A percentile compares a stretch with the other conserved stretches of the same genome.
phyloP scores from a whole-genome alignment of 768 basidiomycete genomes.

The Albatrellus ellisii region DNA sequence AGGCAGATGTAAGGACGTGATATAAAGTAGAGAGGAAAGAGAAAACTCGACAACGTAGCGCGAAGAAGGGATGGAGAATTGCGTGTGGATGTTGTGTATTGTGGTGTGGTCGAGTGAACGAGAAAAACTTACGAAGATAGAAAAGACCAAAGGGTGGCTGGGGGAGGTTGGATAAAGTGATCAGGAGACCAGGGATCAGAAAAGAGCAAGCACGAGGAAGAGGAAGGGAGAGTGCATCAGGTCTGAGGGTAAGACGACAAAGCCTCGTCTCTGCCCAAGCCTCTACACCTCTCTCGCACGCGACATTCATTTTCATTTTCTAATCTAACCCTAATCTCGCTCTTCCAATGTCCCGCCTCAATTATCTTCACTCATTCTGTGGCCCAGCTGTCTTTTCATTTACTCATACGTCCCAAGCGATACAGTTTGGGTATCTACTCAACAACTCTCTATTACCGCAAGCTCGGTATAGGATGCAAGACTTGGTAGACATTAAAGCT shows the following conservation, averaged over 20 bases:
- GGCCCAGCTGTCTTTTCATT: too few species aligned
- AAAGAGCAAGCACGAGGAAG: background rate
- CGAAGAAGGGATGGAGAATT: too few species aligned
- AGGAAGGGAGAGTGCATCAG: conserved; percentile 17
- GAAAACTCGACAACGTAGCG: too few species aligned
- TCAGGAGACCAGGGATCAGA: background rate
- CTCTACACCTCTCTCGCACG: background rate
- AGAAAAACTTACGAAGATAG: too few species aligned
- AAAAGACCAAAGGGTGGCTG: background rate
- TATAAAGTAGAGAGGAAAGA: too few species aligned
- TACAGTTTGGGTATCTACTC: background rate
- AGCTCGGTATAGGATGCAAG: conserved; percentile 21
- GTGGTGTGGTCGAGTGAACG: too few species aligned
- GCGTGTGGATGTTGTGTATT: too few species aligned
- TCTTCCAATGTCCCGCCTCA: background rate
- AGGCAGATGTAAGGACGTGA: too few species aligned
- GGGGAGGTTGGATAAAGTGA: background rate
- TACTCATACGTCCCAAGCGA: too few species aligned
- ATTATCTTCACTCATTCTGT: background rate
- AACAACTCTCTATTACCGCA: background rate
- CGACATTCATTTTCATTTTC: too few species aligned
- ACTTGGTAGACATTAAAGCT: conserved; percentile 70
- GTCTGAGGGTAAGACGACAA: conserved; percentile 18
- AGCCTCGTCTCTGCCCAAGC: background rate
- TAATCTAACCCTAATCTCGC: background rate